These are phyloP conservation scores for Neurospora sp. DNA, from an alignment of 495 filamentous ascomycete genomes.

Conservation along the genomic window DNA sequence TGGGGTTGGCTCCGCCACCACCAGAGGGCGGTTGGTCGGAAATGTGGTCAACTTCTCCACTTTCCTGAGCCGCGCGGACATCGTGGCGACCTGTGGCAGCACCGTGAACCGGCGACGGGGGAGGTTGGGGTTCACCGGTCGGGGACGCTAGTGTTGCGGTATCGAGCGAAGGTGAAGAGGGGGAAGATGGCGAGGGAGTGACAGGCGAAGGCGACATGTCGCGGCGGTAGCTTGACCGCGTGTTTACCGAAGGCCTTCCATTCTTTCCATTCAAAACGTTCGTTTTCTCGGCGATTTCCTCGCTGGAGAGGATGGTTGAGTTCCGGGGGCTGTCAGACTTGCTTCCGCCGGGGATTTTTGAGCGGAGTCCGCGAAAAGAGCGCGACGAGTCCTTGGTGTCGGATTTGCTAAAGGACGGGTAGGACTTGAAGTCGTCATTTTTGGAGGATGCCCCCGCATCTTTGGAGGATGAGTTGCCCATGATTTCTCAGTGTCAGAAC, in stretches of 20 bases:
- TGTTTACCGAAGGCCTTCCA: conserved; percentile 32
- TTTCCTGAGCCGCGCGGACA: conserved; percentile 69
- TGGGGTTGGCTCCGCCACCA: conserved; percentile 30
- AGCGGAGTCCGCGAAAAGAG: conserved; percentile 69
- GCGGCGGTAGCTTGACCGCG: conserved; percentile 22
- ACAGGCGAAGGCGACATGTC: conserved; percentile 33
- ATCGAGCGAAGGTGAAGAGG: conserved; percentile 30
- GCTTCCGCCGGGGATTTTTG: conserved; percentile 48
- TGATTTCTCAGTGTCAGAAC: conserved; percentile 34
- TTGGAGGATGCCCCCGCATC: conserved; percentile 38
- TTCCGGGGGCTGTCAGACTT: conserved; percentile 69
- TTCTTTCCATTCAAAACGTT: conserved; percentile 62
- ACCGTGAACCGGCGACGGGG: conserved; percentile 82
- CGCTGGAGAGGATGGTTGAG: conserved; percentile 55
- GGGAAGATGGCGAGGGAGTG: conserved; percentile 32
- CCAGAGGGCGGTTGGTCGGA: conserved; percentile 82
- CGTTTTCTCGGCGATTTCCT: conserved; percentile 55
- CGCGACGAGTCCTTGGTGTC: conserved; percentile 92
- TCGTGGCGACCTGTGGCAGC: conserved; percentile 64
- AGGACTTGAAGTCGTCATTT: conserved; percentile 52
- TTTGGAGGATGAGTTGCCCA: conserved; percentile 94
- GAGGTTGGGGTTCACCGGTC: conserved; percentile 54
- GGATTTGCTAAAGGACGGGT: conserved; percentile 84
- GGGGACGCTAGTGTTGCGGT: conserved; percentile 20
- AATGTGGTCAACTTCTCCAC: conserved; percentile 87